Base-by-base conservation (phyloP, 352 stramenopile genomes). In the Blastocystis sp. region DNA sequence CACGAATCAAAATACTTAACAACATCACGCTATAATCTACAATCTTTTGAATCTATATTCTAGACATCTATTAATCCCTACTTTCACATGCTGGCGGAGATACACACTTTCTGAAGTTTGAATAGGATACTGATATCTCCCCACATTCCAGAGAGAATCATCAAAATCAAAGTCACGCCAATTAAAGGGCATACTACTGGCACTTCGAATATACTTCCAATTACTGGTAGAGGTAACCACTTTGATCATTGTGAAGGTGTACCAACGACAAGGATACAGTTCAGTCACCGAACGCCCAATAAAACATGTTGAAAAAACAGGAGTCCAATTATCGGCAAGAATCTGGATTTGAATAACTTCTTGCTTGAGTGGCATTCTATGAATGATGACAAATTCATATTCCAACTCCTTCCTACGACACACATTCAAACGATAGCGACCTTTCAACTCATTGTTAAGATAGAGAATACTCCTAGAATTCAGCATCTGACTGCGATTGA, bases 301-400 rank as follows among this genome's bases (percentile, higher is more conserved):
- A 51, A 76, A 76, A 15, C 6, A 27, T 2, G 64, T 44, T 0
- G 64, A 76, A 44, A 76, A 76, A 37, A 76, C 64, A 37, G 27
- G 30, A 44, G 9, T 37, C 3, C 35, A 19, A 22, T 15, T 27
- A n/a, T 76, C 27, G 6, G 6, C 6, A n/a, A 53, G 5, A 44
- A 76, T 76, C 15, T 76, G 30, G 35, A 76, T n/a, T n/a, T 44
- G 64, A 48, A 76, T 53, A 7, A 30, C 64, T 48, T 76, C 35
- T 48, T 76, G 64, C 1, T 22, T 15, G 64, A 51, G 24, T 44
- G 64, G 13, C 11, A n/a, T 11, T 27, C 64, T 76, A 76, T 4
- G 5, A n/a, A 7, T 76, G 35, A 76, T 15, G 15, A 5, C 64
- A 24, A 53, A n/a, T 54, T 22, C 6, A 4, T 30, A 48, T 27